Percentiles rank a stretch among this genome's conserved stretches.
Conservation (phyloP, 768 basidiomycete species). For the Gymnopilus dilepis region DNA sequence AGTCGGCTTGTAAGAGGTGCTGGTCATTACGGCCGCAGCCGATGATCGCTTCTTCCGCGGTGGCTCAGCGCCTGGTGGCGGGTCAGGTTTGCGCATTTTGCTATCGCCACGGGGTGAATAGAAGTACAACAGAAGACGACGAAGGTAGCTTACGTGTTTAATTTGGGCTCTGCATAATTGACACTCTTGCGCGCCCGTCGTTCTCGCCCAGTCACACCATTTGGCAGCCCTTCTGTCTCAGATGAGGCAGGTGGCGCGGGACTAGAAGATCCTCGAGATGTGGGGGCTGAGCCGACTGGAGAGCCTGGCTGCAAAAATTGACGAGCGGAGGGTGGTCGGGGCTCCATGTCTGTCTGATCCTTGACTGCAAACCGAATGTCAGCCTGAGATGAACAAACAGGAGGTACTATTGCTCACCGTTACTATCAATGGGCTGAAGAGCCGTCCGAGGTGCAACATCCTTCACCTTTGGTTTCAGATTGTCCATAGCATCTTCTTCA, state of each 20-base stretch:
- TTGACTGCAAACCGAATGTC: constrained; percentile 21
- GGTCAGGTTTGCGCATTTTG: constrained; percentile 90
- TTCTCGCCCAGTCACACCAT: constrained; percentile 51
- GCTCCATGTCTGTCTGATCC: constrained; percentile 24
- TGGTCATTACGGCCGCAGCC: constrained; percentile 44
- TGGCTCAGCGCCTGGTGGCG: constrained; percentile 40
- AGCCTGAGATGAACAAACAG: constrained; percentile 1
- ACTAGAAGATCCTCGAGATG: constrained; percentile 56
- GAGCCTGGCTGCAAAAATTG: constrained; percentile 32
- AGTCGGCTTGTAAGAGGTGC: constrained; percentile 32
- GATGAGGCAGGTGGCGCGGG: constrained; percentile 42
- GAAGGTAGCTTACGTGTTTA: constrained; percentile 72
- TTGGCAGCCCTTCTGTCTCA: constrained; percentile 30
- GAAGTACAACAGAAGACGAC: neutral
- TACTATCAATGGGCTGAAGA: constrained; percentile 50
- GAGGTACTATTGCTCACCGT: constrained; percentile 35
- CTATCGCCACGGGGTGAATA: constrained; percentile 41
- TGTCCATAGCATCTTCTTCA: constrained; percentile 39
- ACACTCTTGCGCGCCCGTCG: constrained; percentile 74
- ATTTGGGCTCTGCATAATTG: constrained; percentile 87
- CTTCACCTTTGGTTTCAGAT: constrained; percentile 56
- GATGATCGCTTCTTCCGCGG: constrained; percentile 53
- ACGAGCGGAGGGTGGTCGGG: constrained; percentile 14
- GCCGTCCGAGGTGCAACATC: constrained; percentile 63
- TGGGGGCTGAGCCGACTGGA: constrained; percentile 35